These are phyloP conservation scores for Coccomyxa subellipsoidea DNA, from an alignment of 163 green algal species.

Conservation along the genomic window DNA sequence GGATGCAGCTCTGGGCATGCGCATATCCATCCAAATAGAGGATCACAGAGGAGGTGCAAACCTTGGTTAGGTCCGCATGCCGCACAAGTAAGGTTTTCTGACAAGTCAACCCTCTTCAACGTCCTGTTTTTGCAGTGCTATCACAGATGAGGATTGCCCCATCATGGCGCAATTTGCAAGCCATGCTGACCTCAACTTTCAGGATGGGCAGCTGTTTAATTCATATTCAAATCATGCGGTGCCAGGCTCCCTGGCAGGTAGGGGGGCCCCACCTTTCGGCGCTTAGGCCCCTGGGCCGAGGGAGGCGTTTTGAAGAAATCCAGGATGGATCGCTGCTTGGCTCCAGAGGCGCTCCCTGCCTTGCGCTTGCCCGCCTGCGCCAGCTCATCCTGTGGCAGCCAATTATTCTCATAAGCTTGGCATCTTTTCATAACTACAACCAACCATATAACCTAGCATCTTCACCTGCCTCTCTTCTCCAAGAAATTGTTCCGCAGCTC, in stretches of 20 bases:
- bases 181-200: too few relatives aligned
- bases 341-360: background rate
- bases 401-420: background rate
- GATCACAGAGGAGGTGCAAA: too few relatives aligned
- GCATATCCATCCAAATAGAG: too few relatives aligned
- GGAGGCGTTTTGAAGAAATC: conserved; percentile 21
- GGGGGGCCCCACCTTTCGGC: conserved; percentile 4
- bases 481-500: background rate
- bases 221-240: background rate
- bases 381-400: background rate
- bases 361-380: background rate
- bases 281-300: background rate
- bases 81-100: too few relatives aligned
- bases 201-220: background rate
- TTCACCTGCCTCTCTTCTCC: background rate
- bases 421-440: background rate
- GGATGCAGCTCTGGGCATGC: too few relatives aligned
- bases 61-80: too few relatives aligned
- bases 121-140: too few relatives aligned
- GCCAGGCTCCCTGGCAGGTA: background rate
- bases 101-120: too few relatives aligned
- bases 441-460: too few relatives aligned
- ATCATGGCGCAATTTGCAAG: too few relatives aligned
- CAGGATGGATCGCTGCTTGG: conserved; percentile 18
- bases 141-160: too few relatives aligned